A percentile compares a stretch with the other conserved stretches of the same genome.
phyloP scores from a whole-genome alignment of 2,329 filamentous ascomycete genomes.

The Aureobasidium sp. region DNA sequence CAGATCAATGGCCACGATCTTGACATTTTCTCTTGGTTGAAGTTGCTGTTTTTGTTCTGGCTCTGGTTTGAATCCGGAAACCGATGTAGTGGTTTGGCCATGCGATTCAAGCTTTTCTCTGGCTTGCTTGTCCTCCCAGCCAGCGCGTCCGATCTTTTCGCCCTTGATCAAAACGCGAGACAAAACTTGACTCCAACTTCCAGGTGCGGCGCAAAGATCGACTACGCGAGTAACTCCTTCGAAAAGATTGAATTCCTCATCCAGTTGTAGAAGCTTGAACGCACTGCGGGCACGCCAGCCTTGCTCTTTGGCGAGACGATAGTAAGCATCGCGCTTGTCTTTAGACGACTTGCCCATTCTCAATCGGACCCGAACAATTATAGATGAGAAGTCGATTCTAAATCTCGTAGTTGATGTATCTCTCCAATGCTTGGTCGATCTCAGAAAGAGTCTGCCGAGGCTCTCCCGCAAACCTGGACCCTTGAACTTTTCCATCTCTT shows the following conservation, averaged over 20 bases:
- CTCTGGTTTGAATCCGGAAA: neutral
- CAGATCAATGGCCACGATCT: conserved; percentile 91
- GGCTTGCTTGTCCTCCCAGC: conserved; percentile 79
- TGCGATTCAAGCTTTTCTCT: conserved; percentile 51
- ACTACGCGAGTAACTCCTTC: conserved; percentile 84
- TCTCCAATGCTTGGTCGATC: neutral
- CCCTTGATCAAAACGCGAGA: conserved; percentile 89
- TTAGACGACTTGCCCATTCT: conserved; percentile 71
- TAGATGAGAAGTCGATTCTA: neutral
- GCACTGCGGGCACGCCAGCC: conserved; percentile 95
- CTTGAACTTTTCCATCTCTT: conserved; percentile 10
- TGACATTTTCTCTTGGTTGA: conserved; percentile 48
- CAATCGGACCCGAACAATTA: neutral
- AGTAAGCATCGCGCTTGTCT: conserved; percentile 97
- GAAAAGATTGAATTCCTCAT: conserved; percentile 94
- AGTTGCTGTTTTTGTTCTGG: conserved; percentile 9
- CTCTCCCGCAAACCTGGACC: conserved; percentile 4
- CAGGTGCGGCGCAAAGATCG: conserved; percentile 89
- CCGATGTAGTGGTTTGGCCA: conserved; percentile 27
- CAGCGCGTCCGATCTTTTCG: conserved; percentile 75
- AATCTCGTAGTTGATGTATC: neutral
- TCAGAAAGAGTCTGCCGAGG: neutral
- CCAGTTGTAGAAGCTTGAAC: conserved; percentile 93
- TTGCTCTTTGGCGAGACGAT: conserved; percentile 95
- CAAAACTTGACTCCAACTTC: conserved; percentile 95